These are phyloP conservation scores for Fusarium algeriense DNA, from an alignment of 2,329 filamentous ascomycete species.

Conservation along the genomic window DNA sequence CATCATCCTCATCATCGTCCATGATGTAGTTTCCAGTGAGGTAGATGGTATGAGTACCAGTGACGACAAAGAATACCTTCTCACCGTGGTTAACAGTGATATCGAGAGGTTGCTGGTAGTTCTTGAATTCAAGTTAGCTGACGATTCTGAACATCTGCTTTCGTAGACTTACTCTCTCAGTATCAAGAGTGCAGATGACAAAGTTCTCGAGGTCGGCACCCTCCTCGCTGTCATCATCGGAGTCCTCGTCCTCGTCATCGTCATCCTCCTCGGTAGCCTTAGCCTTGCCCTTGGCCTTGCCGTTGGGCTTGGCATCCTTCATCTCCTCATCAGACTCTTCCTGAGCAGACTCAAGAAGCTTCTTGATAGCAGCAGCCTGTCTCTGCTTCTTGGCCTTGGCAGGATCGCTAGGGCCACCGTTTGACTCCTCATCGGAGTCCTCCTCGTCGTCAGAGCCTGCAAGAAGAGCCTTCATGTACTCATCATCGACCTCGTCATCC, in stretches of 20 bases:
- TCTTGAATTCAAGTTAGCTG: conserved; percentile 64
- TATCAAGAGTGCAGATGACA: conserved; percentile 95
- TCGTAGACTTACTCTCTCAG: conserved; percentile 77
- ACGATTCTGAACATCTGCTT: background rate
- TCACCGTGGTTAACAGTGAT: conserved; percentile 92
- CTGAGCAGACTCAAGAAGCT: conserved; percentile 77
- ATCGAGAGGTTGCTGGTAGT: conserved; percentile 95
- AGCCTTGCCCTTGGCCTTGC: conserved; percentile 76
- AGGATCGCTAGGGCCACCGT: conserved; percentile 92
- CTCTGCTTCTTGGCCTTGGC: conserved; percentile 89
- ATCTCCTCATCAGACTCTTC: conserved; percentile 77
- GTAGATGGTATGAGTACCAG: conserved; percentile 89
- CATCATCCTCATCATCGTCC: conserved; percentile 72
- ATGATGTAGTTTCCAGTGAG: conserved; percentile 97
- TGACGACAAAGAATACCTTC: conserved; percentile 91
- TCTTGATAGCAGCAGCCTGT: conserved; percentile 80
- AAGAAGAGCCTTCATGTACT: conserved; percentile 70
- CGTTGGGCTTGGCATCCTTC: conserved; percentile 74
- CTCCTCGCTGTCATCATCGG: conserved; percentile 72
- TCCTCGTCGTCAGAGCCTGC: conserved; percentile 63
- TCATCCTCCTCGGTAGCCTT: conserved; percentile 74
- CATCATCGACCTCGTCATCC: conserved; percentile 75
- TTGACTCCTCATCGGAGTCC: conserved; percentile 72
- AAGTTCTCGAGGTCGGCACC: conserved; percentile 84
- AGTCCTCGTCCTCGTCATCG: conserved; percentile 69